These are phyloP conservation scores for Aspergillus sp. DNA, from an alignment of 2,329 filamentous ascomycete species.

Conservation along the genomic window DNA sequence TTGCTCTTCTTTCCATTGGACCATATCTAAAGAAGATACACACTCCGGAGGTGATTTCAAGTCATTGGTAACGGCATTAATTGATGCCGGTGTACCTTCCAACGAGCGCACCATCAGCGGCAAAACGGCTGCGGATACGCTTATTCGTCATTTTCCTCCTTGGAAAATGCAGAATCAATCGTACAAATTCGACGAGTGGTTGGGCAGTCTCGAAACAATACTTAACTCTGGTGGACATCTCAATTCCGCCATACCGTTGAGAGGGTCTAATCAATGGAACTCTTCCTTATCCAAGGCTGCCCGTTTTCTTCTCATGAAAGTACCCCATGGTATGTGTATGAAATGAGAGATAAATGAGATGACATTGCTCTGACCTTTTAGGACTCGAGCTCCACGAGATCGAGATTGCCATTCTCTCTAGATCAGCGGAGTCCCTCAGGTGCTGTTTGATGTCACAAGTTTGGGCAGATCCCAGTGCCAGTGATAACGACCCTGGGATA, in stretches of 20 bases:
- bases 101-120: neutral
- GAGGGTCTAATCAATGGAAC: neutral
- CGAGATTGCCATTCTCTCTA: neutral
- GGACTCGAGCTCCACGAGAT: neutral
- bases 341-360: neutral
- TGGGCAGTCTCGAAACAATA: too few species aligned
- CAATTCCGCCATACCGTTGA: neutral
- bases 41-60: too few species aligned
- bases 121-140: neutral
- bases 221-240: neutral
- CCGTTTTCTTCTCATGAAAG: neutral
- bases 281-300: neutral
- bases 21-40: too few species aligned
- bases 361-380: neutral
- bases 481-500: neutral
- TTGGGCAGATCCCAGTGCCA: neutral
- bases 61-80: neutral
- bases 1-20: too few species aligned
- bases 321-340: neutral
- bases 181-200: too few species aligned
- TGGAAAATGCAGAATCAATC: neutral
- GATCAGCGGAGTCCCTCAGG: neutral
- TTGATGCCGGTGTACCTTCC: neutral
- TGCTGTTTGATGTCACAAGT: neutral
- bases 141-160: neutral